Evolutionary conservation across 2,329 filamentous ascomycete genomes (phyloP).

Genomic region (Trichoderma citrinoviride): DNA sequence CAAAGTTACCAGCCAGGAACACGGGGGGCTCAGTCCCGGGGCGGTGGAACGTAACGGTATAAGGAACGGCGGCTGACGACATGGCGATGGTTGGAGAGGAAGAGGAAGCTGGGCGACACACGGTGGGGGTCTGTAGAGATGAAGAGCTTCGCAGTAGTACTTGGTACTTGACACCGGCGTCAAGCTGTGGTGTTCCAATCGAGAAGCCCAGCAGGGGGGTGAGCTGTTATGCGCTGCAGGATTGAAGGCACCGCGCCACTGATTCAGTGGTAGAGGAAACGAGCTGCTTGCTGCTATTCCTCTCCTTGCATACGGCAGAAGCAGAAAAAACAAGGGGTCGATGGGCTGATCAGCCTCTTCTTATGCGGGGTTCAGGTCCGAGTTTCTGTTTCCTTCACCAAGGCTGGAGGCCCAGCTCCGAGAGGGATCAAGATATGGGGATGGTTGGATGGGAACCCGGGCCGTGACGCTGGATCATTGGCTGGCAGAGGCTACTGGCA

Average conservation of each 20-base stretch:
- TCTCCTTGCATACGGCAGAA: constrained; percentile 8
- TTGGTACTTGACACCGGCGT: not conserved
- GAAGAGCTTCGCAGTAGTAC: not conserved
- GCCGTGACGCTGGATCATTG: constrained; percentile 6
- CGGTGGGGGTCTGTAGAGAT: constrained; percentile 2
- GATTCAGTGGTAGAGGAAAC: not conserved
- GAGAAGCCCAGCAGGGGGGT: not conserved
- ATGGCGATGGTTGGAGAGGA: constrained; percentile 3
- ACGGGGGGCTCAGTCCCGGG: constrained; percentile 63
- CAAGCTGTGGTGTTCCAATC: not conserved
- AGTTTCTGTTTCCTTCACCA: too few relatives aligned
- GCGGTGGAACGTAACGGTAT: constrained; percentile 61
- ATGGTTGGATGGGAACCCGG: not conserved
- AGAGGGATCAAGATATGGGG: not conserved
- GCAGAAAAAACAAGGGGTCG: not conserved
- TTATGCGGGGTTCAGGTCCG: constrained; percentile 13
- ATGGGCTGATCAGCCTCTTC: not conserved
- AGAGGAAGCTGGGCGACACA: not conserved
- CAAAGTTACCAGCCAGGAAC: constrained; percentile 68
- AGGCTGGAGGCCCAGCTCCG: not conserved
- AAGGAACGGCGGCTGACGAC: constrained; percentile 33
- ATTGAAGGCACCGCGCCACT: constrained; percentile 2
- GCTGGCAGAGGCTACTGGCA: constrained; percentile 3
- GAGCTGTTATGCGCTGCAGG: not conserved
- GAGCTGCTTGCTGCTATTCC: not conserved